phyloP scores from a whole-genome alignment of 2,329 filamentous ascomycete species.

The Didymella segeticola region DNA sequence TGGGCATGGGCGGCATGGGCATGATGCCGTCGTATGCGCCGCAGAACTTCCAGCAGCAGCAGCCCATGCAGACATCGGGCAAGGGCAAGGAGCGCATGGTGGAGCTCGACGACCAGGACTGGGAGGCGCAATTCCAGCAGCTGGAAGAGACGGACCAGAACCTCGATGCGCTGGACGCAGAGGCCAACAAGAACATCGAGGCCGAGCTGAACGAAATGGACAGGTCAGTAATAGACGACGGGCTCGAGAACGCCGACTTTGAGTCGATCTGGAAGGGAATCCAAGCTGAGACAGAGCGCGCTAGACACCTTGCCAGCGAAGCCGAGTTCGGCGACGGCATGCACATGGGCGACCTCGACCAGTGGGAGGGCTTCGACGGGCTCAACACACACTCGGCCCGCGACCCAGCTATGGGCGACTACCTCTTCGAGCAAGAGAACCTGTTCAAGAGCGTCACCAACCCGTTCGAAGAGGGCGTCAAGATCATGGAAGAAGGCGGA shows the following conservation, averaged over 20 bases:
- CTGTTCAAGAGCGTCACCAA: constrained; percentile 81
- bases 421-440: constrained; percentile 95
- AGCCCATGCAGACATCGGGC: constrained; percentile 58
- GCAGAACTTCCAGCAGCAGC: constrained; percentile 57
- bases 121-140: constrained; percentile 95
- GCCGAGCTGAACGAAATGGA: constrained; percentile 89
- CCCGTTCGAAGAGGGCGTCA: constrained; percentile 90
- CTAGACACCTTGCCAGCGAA: constrained; percentile 72
- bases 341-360: constrained; percentile 75
- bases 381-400: constrained; percentile 70
- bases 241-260: constrained; percentile 83
- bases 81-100: constrained; percentile 86
- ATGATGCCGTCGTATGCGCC: constrained; percentile 51
- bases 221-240: constrained; percentile 72
- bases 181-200: constrained; percentile 79
- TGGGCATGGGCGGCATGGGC: constrained; percentile 61
- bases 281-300: constrained; percentile 74
- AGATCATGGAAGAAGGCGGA: constrained; percentile 91
- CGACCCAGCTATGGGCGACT: constrained; percentile 84
- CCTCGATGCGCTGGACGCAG: constrained; percentile 60
- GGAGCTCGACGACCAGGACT: constrained; percentile 89
- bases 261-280: constrained; percentile 88
- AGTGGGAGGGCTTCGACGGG: constrained; percentile 79
- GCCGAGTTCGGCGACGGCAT: constrained; percentile 67
- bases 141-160: constrained; percentile 72